Evolutionary conservation across 352 stramenopile species (phyloP).

Genomic region (Pythium aristosporum): DNA sequence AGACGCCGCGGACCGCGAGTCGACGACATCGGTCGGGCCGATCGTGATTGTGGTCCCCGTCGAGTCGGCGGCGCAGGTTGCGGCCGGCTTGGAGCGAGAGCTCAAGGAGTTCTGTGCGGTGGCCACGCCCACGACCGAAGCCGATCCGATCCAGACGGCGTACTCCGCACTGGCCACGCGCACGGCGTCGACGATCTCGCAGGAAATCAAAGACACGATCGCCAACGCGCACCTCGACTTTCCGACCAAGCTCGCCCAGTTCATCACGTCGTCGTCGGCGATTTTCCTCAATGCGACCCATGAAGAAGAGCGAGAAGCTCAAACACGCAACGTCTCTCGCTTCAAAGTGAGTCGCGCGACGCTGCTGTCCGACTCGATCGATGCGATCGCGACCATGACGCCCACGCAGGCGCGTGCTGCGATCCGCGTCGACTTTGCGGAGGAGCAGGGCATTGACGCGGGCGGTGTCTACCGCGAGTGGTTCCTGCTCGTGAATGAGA

Average conservation of each 20-base stretch:
- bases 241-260: slow-evolving; percentile 29
- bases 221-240: slow-evolving; percentile 22
- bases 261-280: slow-evolving; percentile 20
- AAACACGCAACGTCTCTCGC: slow-evolving; percentile 13
- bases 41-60: slow-evolving; percentile 26
- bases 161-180: slow-evolving; percentile 1
- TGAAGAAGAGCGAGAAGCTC: slow-evolving; percentile 4
- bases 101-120: neutral
- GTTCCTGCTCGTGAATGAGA: slow-evolving; percentile 79
- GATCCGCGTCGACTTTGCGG: slow-evolving; percentile 78
- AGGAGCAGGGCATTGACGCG: slow-evolving; percentile 81
- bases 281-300: slow-evolving; percentile 17
- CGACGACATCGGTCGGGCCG: neutral
- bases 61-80: slow-evolving; percentile 9
- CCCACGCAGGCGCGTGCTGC: slow-evolving; percentile 53
- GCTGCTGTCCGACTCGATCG: slow-evolving; percentile 66
- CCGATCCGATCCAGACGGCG: slow-evolving; percentile 2
- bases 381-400: slow-evolving; percentile 54
- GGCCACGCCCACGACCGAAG: neutral
- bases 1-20: neutral
- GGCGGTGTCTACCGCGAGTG: slow-evolving; percentile 88
- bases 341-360: slow-evolving; percentile 30
- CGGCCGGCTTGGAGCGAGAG: slow-evolving; percentile 13
- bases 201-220: slow-evolving; percentile 23
- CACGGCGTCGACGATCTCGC: neutral